These are phyloP conservation scores for Vitis hybrid DNA, from an alignment of 177 flowering plant species.

Conservation along the genomic window DNA sequence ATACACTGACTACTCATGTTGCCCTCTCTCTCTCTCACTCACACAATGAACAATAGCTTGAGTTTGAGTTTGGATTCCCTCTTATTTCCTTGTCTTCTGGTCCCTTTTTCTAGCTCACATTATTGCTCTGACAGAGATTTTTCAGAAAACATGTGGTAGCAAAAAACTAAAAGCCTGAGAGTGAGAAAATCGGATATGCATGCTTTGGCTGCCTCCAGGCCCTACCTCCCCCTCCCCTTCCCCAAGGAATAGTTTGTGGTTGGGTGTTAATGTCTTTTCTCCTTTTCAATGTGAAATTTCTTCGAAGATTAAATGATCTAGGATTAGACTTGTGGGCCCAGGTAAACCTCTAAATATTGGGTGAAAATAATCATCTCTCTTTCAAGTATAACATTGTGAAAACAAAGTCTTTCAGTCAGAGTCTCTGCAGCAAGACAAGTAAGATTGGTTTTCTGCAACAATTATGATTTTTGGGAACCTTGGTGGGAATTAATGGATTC, in stretches of 20 bases:
- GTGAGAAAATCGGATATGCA: not conserved
- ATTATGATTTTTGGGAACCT: too few relatives aligned
- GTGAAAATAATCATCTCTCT: too few relatives aligned
- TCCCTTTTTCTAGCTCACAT: slow-evolving; percentile 12
- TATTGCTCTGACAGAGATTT: slow-evolving; percentile 24
- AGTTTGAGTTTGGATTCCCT: slow-evolving; percentile 9
- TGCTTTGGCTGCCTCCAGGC: not conserved
- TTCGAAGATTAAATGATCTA: not conserved
- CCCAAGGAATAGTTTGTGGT: not conserved
- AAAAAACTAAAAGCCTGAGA: not conserved
- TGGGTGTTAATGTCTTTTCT: not conserved
- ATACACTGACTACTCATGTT: slow-evolving; percentile 31
- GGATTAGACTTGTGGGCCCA: not conserved
- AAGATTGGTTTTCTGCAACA: too few relatives aligned
- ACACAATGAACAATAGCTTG: slow-evolving; percentile 9
- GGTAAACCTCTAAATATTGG: too few relatives aligned
- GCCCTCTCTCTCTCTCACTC: slow-evolving; percentile 9
- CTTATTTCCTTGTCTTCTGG: slow-evolving; percentile 13
- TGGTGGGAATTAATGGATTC: too few relatives aligned
- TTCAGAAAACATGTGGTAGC: slow-evolving; percentile 32
- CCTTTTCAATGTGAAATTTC: not conserved
- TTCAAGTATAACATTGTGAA: too few relatives aligned
- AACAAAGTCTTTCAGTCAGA: too few relatives aligned
- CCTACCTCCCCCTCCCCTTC: not conserved
- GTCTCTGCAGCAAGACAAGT: too few relatives aligned